Evolutionary conservation across 371 early-diverging fungal species (phyloP).

Genomic region (Circinella minor): DNA sequence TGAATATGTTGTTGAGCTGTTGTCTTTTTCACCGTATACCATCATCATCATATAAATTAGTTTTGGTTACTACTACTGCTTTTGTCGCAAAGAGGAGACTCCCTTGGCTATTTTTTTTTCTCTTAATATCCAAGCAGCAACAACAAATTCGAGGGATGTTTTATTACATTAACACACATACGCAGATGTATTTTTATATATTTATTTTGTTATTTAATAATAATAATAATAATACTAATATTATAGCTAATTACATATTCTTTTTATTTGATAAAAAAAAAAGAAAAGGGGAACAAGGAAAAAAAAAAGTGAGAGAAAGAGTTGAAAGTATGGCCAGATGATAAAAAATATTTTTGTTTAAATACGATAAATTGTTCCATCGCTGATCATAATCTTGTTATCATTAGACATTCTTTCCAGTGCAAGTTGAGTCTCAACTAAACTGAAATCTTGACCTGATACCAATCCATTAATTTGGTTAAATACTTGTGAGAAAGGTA

Average conservation of each 20-base stretch:
- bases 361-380: slow-evolving; percentile 67
- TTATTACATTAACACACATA: too few species aligned
- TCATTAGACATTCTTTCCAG: slow-evolving; percentile 55
- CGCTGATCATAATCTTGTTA: slow-evolving; percentile 78
- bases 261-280: background rate
- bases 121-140: too few species aligned
- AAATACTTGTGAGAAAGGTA: slow-evolving; percentile 48
- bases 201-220: background rate
- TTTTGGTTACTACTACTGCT: background rate
- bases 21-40: too few species aligned
- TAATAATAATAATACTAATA: background rate
- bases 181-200: background rate
- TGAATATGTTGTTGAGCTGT: background rate
- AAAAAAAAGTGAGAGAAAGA: slow-evolving; percentile 2
- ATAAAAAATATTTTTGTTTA: slow-evolving; percentile 30
- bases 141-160: too few species aligned
- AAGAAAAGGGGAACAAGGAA: background rate
- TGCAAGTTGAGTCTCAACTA: slow-evolving; percentile 30
- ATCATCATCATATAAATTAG: background rate
- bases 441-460: slow-evolving; percentile 29
- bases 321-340: background rate
- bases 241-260: slow-evolving; percentile 11
- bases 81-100: too few species aligned
- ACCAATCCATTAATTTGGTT: slow-evolving; percentile 46
- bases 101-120: background rate